phyloP scores from a whole-genome alignment of 805 yeast species.

The Lipomyces yamadae region DNA sequence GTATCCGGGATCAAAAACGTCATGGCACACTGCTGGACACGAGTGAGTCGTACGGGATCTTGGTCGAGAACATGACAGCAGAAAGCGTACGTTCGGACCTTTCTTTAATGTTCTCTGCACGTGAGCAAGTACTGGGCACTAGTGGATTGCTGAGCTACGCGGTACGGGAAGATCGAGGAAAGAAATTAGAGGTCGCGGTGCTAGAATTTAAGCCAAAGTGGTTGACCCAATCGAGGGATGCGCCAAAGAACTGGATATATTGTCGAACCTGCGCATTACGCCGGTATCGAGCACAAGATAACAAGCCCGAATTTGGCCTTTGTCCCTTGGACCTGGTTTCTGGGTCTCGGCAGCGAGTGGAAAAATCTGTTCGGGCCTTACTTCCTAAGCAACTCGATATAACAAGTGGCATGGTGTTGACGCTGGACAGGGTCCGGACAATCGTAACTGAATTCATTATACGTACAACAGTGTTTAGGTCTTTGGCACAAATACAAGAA shows the following conservation, averaged over 20 bases:
- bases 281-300: slow-evolving; percentile 39
- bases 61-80: slow-evolving; percentile 31
- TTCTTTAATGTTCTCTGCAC: slow-evolving; percentile 7
- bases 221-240: slow-evolving; percentile 54
- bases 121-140: slow-evolving; percentile 17
- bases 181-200: slow-evolving; percentile 16
- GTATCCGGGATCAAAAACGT: slow-evolving; percentile 24
- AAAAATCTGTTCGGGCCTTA: slow-evolving; percentile 46
- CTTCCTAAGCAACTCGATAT: slow-evolving; percentile 14
- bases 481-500: slow-evolving; percentile 39
- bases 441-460: slow-evolving; percentile 32
- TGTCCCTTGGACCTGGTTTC: slow-evolving; percentile 56
- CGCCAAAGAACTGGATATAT: slow-evolving; percentile 47
- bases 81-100: slow-evolving; percentile 4
- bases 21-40: slow-evolving; percentile 24
- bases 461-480: slow-evolving; percentile 36
- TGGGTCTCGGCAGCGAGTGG: slow-evolving; percentile 43
- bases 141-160: slow-evolving; percentile 14
- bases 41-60: slow-evolving; percentile 25
- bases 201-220: slow-evolving; percentile 68
- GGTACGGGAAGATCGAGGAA: not conserved
- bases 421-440: slow-evolving; percentile 30
- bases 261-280: slow-evolving; percentile 66
- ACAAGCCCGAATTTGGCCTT: slow-evolving; percentile 46
- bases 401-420: slow-evolving; percentile 7